Evolutionary conservation across 306 rosid genomes (phyloP).

Genomic region (Lupinus albus): DNA sequence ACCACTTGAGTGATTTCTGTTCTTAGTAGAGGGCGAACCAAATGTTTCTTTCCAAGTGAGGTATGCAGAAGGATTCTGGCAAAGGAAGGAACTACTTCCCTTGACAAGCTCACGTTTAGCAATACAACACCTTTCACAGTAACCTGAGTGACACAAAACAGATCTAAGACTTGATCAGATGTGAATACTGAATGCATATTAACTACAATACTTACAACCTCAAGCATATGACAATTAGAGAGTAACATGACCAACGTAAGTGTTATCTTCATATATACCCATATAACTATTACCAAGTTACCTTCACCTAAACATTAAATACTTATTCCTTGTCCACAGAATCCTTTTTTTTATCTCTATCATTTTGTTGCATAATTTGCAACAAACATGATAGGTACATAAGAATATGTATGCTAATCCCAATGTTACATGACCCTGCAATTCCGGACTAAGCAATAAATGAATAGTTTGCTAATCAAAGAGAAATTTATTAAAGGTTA

Average conservation of each 20-base stretch:
- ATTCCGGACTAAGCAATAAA: background rate
- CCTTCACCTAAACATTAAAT: background rate
- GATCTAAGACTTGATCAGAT: constrained; percentile 10
- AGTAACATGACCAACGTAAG: constrained; percentile 11
- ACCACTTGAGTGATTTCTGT: constrained; percentile 92
- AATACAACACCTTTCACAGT: constrained; percentile 77
- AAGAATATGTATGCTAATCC: constrained; percentile 4
- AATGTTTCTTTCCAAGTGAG: constrained; percentile 93
- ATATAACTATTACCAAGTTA: background rate
- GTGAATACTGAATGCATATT: constrained; percentile 10
- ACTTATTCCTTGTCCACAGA: constrained; percentile 23
- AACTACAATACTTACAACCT: constrained; percentile 1
- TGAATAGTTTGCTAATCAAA: background rate
- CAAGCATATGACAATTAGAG: background rate
- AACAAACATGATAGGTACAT: constrained; percentile 7
- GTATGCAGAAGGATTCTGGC: constrained; percentile 93
- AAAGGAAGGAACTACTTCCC: constrained; percentile 96
- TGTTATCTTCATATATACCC: constrained; percentile 21
- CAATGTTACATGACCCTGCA: constrained; percentile 28
- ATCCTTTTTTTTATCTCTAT: constrained; percentile 9
- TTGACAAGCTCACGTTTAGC: constrained; percentile 79
- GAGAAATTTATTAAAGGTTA: background rate
- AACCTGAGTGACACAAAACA: constrained; percentile 60
- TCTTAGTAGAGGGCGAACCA: constrained; percentile 90
- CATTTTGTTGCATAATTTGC: constrained; percentile 23